phyloP scores from a whole-genome alignment of 2,329 filamentous ascomycete species.

The Stromatinia cepivora region DNA sequence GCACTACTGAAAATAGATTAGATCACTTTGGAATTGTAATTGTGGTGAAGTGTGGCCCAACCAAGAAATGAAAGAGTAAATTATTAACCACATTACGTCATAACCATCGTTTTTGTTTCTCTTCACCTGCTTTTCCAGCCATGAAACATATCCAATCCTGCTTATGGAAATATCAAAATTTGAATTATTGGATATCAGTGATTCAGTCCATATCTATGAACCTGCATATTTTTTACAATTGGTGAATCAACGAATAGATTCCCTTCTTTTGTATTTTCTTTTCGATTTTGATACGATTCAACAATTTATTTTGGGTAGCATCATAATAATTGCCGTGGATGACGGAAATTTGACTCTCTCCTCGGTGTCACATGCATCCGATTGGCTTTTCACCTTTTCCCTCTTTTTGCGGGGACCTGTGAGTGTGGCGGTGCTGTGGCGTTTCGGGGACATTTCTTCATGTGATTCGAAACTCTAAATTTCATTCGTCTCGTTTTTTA shows the following conservation, averaged over 20 bases:
- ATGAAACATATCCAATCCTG: neutral
- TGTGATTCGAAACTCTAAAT: neutral
- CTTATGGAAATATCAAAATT: neutral
- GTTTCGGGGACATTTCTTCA: neutral
- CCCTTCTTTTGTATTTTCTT: neutral
- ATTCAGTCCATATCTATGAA: neutral
- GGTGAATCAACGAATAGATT: neutral
- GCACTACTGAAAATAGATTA: conserved; percentile 2
- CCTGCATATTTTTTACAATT: neutral
- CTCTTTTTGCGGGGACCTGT: neutral
- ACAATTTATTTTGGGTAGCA: neutral
- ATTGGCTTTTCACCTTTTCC: neutral
- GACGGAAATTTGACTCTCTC: neutral
- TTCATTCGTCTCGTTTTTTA: neutral
- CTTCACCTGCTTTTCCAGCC: neutral
- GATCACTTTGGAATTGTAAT: neutral
- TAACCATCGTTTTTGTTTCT: neutral
- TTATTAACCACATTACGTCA: conserved; percentile 1
- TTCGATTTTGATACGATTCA: neutral
- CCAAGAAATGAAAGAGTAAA: neutral
- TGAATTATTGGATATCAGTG: neutral
- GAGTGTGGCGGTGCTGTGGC: neutral
- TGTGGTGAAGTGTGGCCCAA: conserved; percentile 11
- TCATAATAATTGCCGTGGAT: neutral
- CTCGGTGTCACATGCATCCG: neutral